phyloP scores from a whole-genome alignment of 805 yeast species.

The Nakazawaea siamensis region DNA sequence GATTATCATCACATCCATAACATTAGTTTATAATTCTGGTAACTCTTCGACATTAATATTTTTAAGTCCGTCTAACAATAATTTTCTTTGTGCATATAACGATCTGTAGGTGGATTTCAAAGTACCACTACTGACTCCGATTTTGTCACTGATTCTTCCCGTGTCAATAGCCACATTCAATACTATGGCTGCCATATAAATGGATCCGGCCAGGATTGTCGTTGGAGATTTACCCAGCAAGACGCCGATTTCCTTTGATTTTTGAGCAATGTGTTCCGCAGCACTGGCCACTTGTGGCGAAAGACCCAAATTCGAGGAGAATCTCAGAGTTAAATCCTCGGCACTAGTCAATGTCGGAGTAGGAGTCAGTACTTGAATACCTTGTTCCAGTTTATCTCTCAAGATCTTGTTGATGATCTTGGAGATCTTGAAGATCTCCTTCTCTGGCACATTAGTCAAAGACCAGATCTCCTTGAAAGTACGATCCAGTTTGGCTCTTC shows the following conservation, averaged over 20 bases:
- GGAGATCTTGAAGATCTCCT: constrained; percentile 89
- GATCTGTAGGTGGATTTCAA: constrained; percentile 86
- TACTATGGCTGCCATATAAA: constrained; percentile 87
- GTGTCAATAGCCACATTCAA: constrained; percentile 74
- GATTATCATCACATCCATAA: background rate
- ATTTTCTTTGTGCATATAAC: constrained; percentile 52
- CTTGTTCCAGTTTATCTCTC: constrained; percentile 43
- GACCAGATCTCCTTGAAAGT: constrained; percentile 96
- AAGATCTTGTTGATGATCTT: constrained; percentile 63
- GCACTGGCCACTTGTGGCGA: constrained; percentile 80
- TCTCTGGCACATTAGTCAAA: constrained; percentile 84
- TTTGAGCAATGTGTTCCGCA: constrained; percentile 86
- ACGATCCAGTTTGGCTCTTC: constrained; percentile 89
- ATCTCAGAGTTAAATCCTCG: constrained; percentile 90
- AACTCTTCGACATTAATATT: constrained; percentile 9
- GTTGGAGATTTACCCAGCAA: constrained; percentile 95
- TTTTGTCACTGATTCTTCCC: constrained; percentile 75
- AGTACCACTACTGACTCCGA: constrained; percentile 97
- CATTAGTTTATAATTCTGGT: constrained; percentile 2
- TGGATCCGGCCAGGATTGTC: constrained; percentile 95
- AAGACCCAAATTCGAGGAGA: constrained; percentile 91
- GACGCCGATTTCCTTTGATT: constrained; percentile 86
- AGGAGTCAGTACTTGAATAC: constrained; percentile 37
- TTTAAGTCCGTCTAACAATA: constrained; percentile 7
- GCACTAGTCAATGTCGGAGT: constrained; percentile 84